Base-by-base conservation (phyloP, 1,284 basidiomycete genomes). In the Cryptococcus maquisensis region DNA sequence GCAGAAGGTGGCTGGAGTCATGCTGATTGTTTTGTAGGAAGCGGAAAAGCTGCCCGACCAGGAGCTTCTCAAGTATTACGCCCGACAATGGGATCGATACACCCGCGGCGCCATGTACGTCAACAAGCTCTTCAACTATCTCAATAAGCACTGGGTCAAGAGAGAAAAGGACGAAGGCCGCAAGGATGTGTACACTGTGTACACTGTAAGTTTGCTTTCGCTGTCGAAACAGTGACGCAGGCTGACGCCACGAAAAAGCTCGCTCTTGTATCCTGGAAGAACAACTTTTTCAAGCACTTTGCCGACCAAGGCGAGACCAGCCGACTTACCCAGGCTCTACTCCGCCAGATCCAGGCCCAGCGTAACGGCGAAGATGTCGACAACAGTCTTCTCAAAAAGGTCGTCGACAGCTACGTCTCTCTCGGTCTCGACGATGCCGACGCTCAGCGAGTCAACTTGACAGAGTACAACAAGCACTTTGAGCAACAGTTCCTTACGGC, bases 111-210 rank as follows among this genome's bases (percentile, higher is more conserved):
- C 95, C 9, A 92, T 90, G 74, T 98, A 94, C 74, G 87, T 98
- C 70, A 93, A 96, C 71, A 86, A 93, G 57, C 79, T 98, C 41
- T 98, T 98, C 80, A 88, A 90, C 20, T 98, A 98, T 77, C 84
- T 98, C 57, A 98, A 98, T 75, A 89, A 95, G 56, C 93, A 98
- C 78, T 99, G 96, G 96, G 94, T 99, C 47, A 97, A 96, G 79
- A 85, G 95, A 44, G 94, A 98, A 75, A 87, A 95, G 72, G 96
- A 98, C 67, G 95, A 99, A 73, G 96, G 96, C 5, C 84, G 92
- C 68, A 98, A 94, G 77, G 87, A 88, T 49, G 88, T 98, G 41
- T 97, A 96, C 76, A 86, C 86, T 4, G 90, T 99, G 26, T 98
- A 98, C 77, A 98, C 94, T 28, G 92, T 95, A 71, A 69, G 88